Base-by-base conservation (phyloP, 2,329 filamentous ascomycete species). In the Corniculantispora saksenae region DNA sequence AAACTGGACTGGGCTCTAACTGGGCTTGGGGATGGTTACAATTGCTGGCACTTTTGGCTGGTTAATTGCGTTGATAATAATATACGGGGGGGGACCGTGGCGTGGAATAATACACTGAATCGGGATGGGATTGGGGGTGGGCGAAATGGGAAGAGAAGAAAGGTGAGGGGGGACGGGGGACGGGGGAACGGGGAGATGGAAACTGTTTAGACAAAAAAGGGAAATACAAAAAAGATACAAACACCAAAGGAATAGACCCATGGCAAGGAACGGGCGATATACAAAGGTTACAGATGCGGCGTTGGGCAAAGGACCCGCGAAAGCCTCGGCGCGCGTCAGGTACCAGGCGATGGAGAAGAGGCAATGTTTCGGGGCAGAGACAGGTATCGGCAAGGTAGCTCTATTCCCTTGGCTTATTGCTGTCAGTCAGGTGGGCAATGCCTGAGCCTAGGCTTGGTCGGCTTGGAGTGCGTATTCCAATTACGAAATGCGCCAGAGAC, bases 11-110 rank as follows among this genome's bases (percentile, higher is more conserved):
- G 32, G 32, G 32, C 32, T 32, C 32, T 58, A 23, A 50, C 48
- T 32, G 50, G 67, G 63, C 68, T 66, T 70, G 70, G 70, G 69
- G 68, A 72, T 72, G 71, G 71, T 70, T 71, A 69, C 70, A 70
- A 67, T 66, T 61, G 63, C 66, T 64, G 38, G 61, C 27, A 57
- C 48, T 57, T 60, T 64, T 64, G 60, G 48, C 53, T 64, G 53
- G 58, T 57, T 56, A 60, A 66, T 57, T 57, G 61, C 61, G 54
- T 64, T 64, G 51, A 63, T 64, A 64, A 64, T 64, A 58, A 55
- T 57, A 58, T 53, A 51, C 54, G 61, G 61, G 55, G 61, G 53
- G 54, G 40, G 54, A 43, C 35, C 54, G 35, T 58, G 58, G 53
- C 55, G 53, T 51, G 48, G 62, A 50, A 45, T 32, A 65, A 61